Conservation (phyloP, 2,329 filamentous ascomycete species). For the Bertia moriformis region DNA sequence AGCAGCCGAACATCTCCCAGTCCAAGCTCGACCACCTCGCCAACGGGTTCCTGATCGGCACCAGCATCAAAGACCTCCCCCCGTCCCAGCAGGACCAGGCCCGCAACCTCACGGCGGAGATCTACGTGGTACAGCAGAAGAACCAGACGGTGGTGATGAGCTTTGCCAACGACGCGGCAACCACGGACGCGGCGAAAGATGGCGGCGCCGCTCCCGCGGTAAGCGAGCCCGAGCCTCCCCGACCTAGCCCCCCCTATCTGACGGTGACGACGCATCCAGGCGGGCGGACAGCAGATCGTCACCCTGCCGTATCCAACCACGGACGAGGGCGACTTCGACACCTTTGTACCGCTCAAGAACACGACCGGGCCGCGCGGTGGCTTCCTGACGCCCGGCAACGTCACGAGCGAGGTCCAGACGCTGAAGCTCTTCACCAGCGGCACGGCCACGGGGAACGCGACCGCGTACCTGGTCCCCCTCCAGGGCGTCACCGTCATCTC, state of each 20-base stretch:
- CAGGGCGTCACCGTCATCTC: constrained; percentile 59
- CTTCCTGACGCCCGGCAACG: constrained; percentile 45
- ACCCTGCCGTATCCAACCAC: constrained; percentile 54
- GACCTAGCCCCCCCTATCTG: too few relatives aligned
- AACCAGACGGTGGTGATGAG: constrained; percentile 48
- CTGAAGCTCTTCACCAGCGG: constrained; percentile 55
- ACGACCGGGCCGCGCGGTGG: constrained; percentile 31
- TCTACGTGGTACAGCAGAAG: constrained; percentile 62
- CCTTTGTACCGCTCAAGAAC: constrained; percentile 49
- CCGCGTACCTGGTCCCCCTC: constrained; percentile 61
- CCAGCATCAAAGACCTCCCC: constrained; percentile 42
- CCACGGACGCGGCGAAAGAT: constrained; percentile 37
- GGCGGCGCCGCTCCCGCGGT: constrained; percentile 27
- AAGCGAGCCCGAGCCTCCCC: not conserved
- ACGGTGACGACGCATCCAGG: constrained; percentile 34
- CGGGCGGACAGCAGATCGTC: constrained; percentile 47
- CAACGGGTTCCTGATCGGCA: constrained; percentile 55
- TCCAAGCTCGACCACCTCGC: constrained; percentile 54
- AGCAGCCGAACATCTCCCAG: constrained; percentile 54
- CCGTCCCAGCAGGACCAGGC: constrained; percentile 48
- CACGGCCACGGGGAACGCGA: constrained; percentile 54
- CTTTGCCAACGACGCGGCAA: constrained; percentile 28
- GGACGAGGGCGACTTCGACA: constrained; percentile 56
- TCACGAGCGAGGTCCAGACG: constrained; percentile 48
- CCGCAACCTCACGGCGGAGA: constrained; percentile 57